phyloP scores from a whole-genome alignment of 2,329 filamentous ascomycete genomes.

The Aspergillus luchuensis region DNA sequence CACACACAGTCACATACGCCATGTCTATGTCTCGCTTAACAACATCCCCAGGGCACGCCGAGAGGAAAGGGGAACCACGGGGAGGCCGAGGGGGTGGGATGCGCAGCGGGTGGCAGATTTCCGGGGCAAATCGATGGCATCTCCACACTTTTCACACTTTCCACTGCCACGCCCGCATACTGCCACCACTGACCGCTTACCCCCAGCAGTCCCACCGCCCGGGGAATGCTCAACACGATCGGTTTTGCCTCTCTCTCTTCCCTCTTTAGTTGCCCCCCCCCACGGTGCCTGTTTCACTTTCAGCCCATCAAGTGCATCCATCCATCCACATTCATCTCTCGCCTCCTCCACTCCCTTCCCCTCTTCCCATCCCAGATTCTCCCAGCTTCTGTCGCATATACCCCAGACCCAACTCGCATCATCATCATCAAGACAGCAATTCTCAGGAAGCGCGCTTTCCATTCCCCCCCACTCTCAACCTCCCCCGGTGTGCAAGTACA shows the following conservation, averaged over 20 bases:
- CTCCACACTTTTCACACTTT: background rate
- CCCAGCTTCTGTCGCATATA: background rate
- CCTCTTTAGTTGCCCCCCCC: background rate
- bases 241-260: conserved; percentile 3
- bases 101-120: conserved; percentile 1
- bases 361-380: background rate
- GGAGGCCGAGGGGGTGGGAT: background rate
- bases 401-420: background rate
- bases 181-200: conserved; percentile 16
- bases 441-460: background rate
- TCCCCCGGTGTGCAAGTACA: too few species aligned
- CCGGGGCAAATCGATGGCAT: background rate
- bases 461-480: background rate
- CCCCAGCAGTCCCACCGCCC: background rate
- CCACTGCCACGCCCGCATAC: conserved; percentile 1
- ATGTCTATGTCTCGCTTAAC: background rate
- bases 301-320: conserved; percentile 2
- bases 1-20: background rate
- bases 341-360: background rate
- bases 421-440: background rate
- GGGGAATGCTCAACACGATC: background rate
- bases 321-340: background rate
- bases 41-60: background rate
- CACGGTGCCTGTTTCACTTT: conserved; percentile 8
- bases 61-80: background rate